phyloP scores from a whole-genome alignment of 768 basidiomycete genomes.

The Nidularia pulvinata region DNA sequence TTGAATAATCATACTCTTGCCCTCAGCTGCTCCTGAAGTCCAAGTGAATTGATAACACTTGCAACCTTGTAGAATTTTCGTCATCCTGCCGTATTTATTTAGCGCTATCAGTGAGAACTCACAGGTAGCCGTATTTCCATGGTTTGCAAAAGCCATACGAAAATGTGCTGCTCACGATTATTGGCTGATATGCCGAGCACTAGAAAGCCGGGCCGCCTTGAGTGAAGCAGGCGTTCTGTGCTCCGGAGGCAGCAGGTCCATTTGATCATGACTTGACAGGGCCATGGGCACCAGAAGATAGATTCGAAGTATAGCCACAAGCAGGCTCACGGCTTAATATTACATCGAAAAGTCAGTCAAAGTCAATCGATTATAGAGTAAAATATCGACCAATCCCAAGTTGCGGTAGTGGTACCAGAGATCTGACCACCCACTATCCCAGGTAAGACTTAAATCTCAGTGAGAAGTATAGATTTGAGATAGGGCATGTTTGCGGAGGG shows the following conservation, averaged over 20 bases:
- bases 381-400: not conserved
- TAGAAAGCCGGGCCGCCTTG: conserved; percentile 5
- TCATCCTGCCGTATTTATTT: not conserved
- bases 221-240: conserved; percentile 8
- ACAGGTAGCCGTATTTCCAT: conserved; percentile 5
- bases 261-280: conserved; percentile 5
- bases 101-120: not conserved
- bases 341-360: too few relatives aligned
- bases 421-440: not conserved
- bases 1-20: conserved; percentile 9
- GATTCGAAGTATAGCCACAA: conserved; percentile 7
- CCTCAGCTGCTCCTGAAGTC: conserved; percentile 6
- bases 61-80: not conserved
- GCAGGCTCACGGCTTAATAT: conserved; percentile 7
- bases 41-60: conserved; percentile 8
- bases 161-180: conserved; percentile 5
- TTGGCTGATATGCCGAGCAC: conserved; percentile 6
- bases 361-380: not conserved
- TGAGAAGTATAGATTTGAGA: not conserved
- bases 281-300: conserved; percentile 4
- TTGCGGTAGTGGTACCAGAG: not conserved
- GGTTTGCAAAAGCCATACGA: conserved; percentile 5
- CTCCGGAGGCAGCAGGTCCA: conserved; percentile 5
- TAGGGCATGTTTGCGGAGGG: too few relatives aligned
- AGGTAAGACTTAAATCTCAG: not conserved